Evolutionary conservation across 208 protist species (phyloP), one percentile per base, ranked within the genome.

Genomic region (Acanthamoeba healyi): DNA sequence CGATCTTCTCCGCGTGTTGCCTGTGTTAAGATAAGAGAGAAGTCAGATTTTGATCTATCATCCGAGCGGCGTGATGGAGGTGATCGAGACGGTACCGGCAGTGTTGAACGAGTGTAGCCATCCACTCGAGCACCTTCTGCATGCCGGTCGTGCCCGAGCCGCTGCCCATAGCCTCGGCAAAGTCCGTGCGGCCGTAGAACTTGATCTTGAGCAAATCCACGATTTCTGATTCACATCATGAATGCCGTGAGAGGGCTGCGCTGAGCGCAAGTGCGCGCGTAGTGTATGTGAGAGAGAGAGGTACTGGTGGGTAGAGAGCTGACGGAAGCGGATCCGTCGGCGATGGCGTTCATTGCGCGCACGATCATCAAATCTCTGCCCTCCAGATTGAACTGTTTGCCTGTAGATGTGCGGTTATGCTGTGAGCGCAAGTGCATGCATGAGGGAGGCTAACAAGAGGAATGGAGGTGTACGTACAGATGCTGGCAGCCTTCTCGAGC

Each of bases 331-430:
- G 86, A 77, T 5, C 86, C 86, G 26, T 92, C 86, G 14, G 86
- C 54, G 34, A 92, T 77, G 54, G 49, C 86, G 29, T 49, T 74
- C 86, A 92, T 92, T 5, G 86, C 4, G 12, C 63, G 54, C 24
- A 74, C 42, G 49, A 92, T 49, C 49, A 92, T 92, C 36, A 92
- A 19, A 29, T 92, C 86, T 0, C 56, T 3, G 36, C 86, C 44
- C 56, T 92, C 86, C 14, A 92, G 19, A 6, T 46, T 77, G 86
- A 92, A 74, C 26, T 92, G 86, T 15, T 92, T 74, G 38, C 86
- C 86, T 92, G 44, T 84, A n/a, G n/a, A n/a, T 2, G 34, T 10
- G 34, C 9, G 14, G n/a, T 79, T 42, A 15, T 3, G 32, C 7
- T 3, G 56, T 70, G 24, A 91, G 22, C 2, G 15, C 3, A 72